Base-by-base conservation (phyloP, 148 eudicot species). In the Vaccinium darrowii region DNA sequence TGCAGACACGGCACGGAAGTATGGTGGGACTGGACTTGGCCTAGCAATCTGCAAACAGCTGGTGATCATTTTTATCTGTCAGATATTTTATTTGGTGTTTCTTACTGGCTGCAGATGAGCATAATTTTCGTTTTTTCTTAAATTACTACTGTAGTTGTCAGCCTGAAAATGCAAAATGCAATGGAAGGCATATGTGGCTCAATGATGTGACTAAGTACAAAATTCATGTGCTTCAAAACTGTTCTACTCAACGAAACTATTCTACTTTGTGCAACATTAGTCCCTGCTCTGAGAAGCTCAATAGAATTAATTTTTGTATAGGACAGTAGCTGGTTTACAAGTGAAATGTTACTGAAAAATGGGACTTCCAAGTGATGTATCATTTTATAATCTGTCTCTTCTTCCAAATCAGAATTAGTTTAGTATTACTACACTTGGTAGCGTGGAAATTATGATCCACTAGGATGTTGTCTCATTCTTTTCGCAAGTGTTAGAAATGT, bases 21-120 rank as follows among this genome's bases (percentile, higher is more conserved):
- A 96, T 86, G 99, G 99, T 63, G 99, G 99, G 83, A 96, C 99
- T 58, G 99, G 99, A 82, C 90, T 96, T 11, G 99, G 99, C 85
- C 88, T 96, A 52, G 97, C 99, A 82, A 96, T 96, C 84, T 96
- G 99, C 91, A 96, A 96, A 90, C 99, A 96, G 84, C 90, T 96
- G 95, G 98, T 96, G 88, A 87, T 27, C 80, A 81, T 85, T 72
- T 63, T 75, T 21, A 47, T 14, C 39, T 21, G 27, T 54, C 39
- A 47, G 43, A 30, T 30, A 16, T 14, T 12, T 69, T 63, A 1
- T 18, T 60, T 6, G 7, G 14, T 23, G 10, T 65, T 58, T 58
- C 25, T 69, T 67, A 27, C 8, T 69, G 43, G 36, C 16, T 69
- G 30, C 7, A 27, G 25, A 30, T 1, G 18, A 69, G 18, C 36